These are phyloP conservation scores for Picochlorum sp. DNA, from an alignment of 139 green algal genomes.

Conservation along the genomic window DNA sequence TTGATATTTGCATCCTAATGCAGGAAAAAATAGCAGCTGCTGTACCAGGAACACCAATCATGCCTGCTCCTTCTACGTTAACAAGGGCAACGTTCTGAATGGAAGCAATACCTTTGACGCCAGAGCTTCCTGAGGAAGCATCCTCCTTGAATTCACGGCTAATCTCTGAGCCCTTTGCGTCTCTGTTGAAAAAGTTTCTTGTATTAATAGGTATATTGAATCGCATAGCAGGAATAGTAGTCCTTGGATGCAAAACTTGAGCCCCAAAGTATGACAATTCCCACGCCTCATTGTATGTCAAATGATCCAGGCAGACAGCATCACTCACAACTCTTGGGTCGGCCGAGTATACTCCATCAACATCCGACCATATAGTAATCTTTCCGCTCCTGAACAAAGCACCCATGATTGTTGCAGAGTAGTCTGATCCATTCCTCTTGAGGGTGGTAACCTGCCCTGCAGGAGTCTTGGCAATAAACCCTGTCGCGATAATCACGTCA, in stretches of 20 bases:
- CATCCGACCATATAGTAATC: constrained; percentile 98
- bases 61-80: constrained; percentile 93
- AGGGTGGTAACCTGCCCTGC: constrained; percentile 62
- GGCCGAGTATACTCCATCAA: constrained; percentile 90
- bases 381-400: constrained; percentile 59
- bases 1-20: constrained; percentile 85
- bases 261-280: constrained; percentile 97
- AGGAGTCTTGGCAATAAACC: constrained; percentile 85
- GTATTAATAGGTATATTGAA: constrained; percentile 90
- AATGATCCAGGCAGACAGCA: constrained; percentile 25
- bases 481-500: constrained; percentile 71
- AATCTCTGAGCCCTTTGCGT: constrained; percentile 36
- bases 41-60: constrained; percentile 93
- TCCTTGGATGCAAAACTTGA: constrained; percentile 95
- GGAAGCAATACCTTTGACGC: constrained; percentile 95
- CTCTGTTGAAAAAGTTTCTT: constrained; percentile 94
- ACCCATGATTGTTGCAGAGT: constrained; percentile 89
- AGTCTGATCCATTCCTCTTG: constrained; percentile 87
- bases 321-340: constrained; percentile 81
- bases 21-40: constrained; percentile 78
- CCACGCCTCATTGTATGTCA: constrained; percentile 96
- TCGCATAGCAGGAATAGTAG: constrained; percentile 91
- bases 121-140: constrained; percentile 3
- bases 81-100: constrained; percentile 91
- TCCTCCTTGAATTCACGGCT: constrained; percentile 20